phyloP scores from a whole-genome alignment of 2,329 filamentous ascomycete species.

The Trichophyton schoenleinii region DNA sequence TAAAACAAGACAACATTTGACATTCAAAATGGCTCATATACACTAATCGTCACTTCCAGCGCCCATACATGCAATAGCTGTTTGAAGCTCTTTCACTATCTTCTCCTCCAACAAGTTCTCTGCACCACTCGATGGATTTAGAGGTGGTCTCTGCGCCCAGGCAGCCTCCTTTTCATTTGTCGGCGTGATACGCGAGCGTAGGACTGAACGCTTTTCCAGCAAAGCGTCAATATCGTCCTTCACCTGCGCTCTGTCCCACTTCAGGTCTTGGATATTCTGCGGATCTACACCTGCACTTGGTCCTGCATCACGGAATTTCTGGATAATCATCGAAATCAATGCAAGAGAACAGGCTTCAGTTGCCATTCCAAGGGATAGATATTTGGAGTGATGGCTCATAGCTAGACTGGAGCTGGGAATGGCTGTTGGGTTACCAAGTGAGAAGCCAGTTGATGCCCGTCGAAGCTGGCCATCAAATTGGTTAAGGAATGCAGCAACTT shows the following conservation, averaged over 20 bases:
- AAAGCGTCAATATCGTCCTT: conserved; percentile 77
- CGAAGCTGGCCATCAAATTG: conserved; percentile 70
- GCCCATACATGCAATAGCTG: conserved; percentile 34
- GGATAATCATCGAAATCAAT: conserved; percentile 61
- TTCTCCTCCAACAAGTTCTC: conserved; percentile 64
- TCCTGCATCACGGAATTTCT: conserved; percentile 51
- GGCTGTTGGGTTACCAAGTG: conserved; percentile 36
- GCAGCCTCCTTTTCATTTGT: conserved; percentile 60
- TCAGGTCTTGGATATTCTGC: conserved; percentile 55
- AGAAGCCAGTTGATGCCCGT: conserved; percentile 60
- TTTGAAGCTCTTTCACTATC: conserved; percentile 56
- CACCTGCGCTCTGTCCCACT: conserved; percentile 60
- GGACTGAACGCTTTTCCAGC: conserved; percentile 53
- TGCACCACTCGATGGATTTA: conserved; percentile 31
- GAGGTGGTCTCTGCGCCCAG: conserved; percentile 37
- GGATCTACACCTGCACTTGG: conserved; percentile 47
- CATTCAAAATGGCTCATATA: conserved; percentile 4
- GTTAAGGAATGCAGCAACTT: conserved; percentile 77
- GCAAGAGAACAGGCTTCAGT: conserved; percentile 69
- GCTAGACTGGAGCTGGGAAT: conserved; percentile 19
- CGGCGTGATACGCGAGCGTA: conserved; percentile 62
- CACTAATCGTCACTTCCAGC: conserved; percentile 22
- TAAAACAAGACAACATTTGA: neutral
- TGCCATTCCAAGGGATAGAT: conserved; percentile 58
- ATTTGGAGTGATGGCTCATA: conserved; percentile 20